phyloP scores from a whole-genome alignment of 2,329 filamentous ascomycete species.

The Phaeosphaeria sp. region DNA sequence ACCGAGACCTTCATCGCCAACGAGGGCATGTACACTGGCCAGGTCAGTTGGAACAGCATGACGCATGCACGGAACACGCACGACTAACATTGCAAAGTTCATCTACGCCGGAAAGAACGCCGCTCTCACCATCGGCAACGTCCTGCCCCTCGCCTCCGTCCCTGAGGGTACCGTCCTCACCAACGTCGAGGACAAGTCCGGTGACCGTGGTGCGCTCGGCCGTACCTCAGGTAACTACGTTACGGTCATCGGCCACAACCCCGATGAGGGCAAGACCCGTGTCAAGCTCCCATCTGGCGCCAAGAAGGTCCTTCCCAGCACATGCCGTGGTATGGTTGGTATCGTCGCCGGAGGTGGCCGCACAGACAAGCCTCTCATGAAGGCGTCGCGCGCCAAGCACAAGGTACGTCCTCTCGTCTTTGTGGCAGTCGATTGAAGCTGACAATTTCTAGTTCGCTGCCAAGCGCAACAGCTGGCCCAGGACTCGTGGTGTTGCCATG shows the following conservation, averaged over 20 bases:
- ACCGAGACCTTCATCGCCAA: conserved; percentile 99
- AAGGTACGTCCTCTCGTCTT: conserved; percentile 58
- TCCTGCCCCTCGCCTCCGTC: conserved; percentile 91
- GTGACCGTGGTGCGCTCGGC: conserved; percentile 94
- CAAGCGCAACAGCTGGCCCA: conserved; percentile 99
- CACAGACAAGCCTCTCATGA: conserved; percentile 99
- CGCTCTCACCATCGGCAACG: conserved; percentile 93
- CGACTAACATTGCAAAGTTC: conserved; percentile 61
- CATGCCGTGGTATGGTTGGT: conserved; percentile 96
- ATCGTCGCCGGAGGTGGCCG: conserved; percentile 99
- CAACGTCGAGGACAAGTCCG: conserved; percentile 99
- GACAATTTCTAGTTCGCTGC: conserved; percentile 74
- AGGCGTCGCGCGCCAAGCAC: conserved; percentile 99
- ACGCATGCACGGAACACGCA: background rate
- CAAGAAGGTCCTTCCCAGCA: conserved; percentile 98
- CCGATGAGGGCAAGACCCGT: conserved; percentile 92
- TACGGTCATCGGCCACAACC: conserved; percentile 63
- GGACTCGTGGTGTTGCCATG: conserved; percentile 99
- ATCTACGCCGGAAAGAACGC: conserved; percentile 99
- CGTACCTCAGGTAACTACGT: conserved; percentile 99
- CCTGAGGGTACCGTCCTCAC: conserved; percentile 99
- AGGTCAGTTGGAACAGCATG: conserved; percentile 54
- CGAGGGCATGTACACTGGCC: conserved; percentile 99
- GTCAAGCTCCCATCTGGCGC: conserved; percentile 99
- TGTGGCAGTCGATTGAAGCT: background rate